These are phyloP conservation scores for Datura wrightii DNA, from an alignment of 257 asterid genomes.

Conservation along the genomic window DNA sequence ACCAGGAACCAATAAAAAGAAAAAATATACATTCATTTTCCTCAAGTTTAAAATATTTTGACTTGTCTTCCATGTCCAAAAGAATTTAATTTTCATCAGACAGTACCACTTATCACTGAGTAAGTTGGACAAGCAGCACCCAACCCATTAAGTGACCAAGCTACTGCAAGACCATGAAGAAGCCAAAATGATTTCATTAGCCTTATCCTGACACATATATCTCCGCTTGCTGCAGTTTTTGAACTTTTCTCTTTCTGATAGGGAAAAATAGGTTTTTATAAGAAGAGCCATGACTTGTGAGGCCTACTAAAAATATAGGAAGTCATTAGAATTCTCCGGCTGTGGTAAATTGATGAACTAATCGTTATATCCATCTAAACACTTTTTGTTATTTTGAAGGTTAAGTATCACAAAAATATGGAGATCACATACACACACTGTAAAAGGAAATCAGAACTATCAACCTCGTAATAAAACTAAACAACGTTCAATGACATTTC, in stretches of 20 bases:
- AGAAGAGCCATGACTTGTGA: neutral
- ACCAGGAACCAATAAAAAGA: neutral
- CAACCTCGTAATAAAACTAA: neutral
- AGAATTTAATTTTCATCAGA: neutral
- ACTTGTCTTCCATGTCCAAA: neutral
- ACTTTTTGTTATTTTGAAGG: neutral
- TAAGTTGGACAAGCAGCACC: neutral
- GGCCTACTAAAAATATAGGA: neutral
- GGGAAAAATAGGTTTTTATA: neutral
- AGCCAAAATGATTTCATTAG: neutral
- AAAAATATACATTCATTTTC: neutral
- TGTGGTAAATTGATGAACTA: no score
- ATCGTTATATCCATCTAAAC: neutral
- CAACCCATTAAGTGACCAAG: conserved; percentile 14
- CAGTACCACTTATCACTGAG: neutral
- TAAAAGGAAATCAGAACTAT: neutral
- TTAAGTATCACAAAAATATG: neutral
- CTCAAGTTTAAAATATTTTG: neutral
- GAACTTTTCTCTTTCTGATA: neutral
- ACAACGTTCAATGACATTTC: neutral
- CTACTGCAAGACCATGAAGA: conserved; percentile 17
- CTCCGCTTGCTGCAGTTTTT: neutral
- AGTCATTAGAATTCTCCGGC: neutral
- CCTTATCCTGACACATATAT: neutral
- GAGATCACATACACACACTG: neutral